phyloP scores from a whole-genome alignment of 2,329 filamentous ascomycete species.

The Parafenestella ontariensis region DNA sequence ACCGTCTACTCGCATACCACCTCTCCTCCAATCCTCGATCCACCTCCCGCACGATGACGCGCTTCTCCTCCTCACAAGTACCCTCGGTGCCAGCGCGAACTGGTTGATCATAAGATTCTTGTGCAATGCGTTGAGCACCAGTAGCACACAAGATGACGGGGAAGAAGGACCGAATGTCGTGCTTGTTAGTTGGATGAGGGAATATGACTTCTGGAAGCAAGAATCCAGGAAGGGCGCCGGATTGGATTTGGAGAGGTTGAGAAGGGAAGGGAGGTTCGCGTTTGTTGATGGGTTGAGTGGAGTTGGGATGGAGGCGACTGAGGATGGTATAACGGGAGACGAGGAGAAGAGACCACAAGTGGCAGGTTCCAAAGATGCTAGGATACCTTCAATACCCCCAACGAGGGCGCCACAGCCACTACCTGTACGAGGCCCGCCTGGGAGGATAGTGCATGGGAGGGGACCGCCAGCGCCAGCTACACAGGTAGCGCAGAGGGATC shows the following conservation, averaged over 20 bases:
- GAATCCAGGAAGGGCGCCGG: constrained; percentile 73
- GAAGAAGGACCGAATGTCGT: constrained; percentile 59
- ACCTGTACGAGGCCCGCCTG: constrained; percentile 27
- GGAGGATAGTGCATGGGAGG: constrained; percentile 23
- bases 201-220: constrained; percentile 78
- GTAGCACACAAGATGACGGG: constrained; percentile 33
- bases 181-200: constrained; percentile 82
- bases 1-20: constrained; percentile 62
- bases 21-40: constrained; percentile 70
- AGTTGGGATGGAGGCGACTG: constrained; percentile 54
- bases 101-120: constrained; percentile 64
- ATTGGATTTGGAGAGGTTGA: constrained; percentile 70
- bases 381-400: not conserved
- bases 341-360: constrained; percentile 5
- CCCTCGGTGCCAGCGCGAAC: constrained; percentile 60
- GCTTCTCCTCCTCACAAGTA: constrained; percentile 71
- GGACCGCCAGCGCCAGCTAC: constrained; percentile 9
- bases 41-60: constrained; percentile 64
- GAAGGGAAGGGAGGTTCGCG: constrained; percentile 65
- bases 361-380: not conserved
- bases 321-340: not conserved
- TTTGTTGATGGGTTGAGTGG: constrained; percentile 78
- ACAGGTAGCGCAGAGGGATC: not conserved
- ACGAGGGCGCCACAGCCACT: constrained; percentile 12
- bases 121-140: constrained; percentile 52